phyloP scores from a whole-genome alignment of 257 asterid species.

The Penstemon barbatus region DNA sequence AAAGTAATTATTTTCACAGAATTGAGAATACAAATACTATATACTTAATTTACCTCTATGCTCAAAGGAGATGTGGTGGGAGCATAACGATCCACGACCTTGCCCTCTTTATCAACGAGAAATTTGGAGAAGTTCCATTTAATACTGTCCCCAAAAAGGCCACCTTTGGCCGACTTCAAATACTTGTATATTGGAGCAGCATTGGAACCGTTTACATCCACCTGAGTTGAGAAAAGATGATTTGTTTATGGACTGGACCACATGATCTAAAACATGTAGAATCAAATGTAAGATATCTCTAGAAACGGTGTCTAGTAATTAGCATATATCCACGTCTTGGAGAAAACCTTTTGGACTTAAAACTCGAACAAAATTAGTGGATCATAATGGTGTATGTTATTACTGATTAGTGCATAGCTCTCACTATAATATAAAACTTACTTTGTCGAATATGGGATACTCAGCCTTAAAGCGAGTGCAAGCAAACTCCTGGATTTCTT shows the following conservation, averaged over 20 bases:
- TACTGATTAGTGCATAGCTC: background rate
- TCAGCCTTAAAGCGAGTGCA: conserved; percentile 99
- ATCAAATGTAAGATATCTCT: no score
- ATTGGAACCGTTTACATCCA: conserved; percentile 75
- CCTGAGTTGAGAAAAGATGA: conserved; percentile 33
- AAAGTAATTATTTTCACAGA: no score
- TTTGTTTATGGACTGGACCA: background rate
- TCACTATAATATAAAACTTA: conserved; percentile 7
- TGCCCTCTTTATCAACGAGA: conserved; percentile 78
- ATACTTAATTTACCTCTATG: conserved; percentile 65
- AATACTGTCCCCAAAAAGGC: conserved; percentile 72
- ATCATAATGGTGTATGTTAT: background rate
- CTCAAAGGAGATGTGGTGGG: conserved; percentile 89
- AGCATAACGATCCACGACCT: conserved; percentile 81
- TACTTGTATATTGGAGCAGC: conserved; percentile 80
- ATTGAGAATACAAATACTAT: no score
- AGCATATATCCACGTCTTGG: no score
- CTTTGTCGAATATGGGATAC: conserved; percentile 90
- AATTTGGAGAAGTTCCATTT: conserved; percentile 96
- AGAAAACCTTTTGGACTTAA: no score
- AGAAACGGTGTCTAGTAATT: no score
- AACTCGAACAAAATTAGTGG: no score
- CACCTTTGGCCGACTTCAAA: conserved; percentile 83
- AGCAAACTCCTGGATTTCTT: conserved; percentile 76
- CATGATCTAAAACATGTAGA: background rate